These are phyloP conservation scores for Melampsora occidentalis DNA, from an alignment of 1,284 basidiomycete genomes.

Conservation along the genomic window DNA sequence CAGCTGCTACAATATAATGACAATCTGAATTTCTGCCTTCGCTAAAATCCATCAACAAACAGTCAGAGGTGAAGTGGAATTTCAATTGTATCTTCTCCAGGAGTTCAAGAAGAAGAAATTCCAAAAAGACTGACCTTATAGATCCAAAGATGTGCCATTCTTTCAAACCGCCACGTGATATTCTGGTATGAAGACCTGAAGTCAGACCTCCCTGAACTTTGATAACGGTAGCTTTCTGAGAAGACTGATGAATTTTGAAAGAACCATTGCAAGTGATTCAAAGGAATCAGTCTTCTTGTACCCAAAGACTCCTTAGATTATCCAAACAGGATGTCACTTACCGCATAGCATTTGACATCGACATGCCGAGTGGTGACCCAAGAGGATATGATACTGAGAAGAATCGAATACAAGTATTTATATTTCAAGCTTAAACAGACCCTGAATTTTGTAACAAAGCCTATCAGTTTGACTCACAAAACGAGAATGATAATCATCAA, in stretches of 20 bases:
- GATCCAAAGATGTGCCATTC: conserved; percentile 16
- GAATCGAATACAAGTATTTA: not conserved
- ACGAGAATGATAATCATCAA: conserved; percentile 9
- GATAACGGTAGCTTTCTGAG: not conserved
- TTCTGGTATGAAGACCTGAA: conserved; percentile 11
- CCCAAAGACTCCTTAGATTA: not conserved
- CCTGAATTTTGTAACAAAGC: too few species aligned
- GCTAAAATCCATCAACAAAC: conserved; percentile 53
- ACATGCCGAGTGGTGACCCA: not conserved
- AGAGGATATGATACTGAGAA: not conserved
- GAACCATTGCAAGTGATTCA: not conserved
- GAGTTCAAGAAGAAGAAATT: conserved; percentile 61
- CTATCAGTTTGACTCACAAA: not conserved
- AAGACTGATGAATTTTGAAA: not conserved
- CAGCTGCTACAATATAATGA: conserved; percentile 72
- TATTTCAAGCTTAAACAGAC: too few species aligned
- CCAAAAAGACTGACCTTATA: not conserved
- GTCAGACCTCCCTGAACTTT: not conserved
- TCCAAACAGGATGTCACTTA: not conserved
- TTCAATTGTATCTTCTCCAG: too few species aligned
- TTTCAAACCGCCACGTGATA: not conserved
- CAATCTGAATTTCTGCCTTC: conserved; percentile 67
- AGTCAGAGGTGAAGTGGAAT: not conserved
- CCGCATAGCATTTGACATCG: not conserved
- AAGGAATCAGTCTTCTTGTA: not conserved